A percentile compares a stretch with the other conserved stretches of the same genome.
These are phyloP conservation scores for Rhinocladiella mackenziei DNA, from an alignment of 2,329 filamentous ascomycete genomes.

Conservation along the genomic window DNA sequence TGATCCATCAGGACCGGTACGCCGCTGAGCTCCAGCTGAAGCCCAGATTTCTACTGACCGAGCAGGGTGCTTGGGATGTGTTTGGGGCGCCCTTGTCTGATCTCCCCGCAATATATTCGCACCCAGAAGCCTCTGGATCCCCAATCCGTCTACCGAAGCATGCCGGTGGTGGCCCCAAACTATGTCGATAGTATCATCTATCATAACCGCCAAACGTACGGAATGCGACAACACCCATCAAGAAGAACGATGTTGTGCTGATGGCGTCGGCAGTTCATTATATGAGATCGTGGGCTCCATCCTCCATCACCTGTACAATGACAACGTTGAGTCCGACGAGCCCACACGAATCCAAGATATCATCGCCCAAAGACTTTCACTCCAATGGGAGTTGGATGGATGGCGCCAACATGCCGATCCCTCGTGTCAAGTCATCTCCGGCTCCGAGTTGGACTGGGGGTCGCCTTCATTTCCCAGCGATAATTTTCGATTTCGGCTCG, in stretches of 20 bases:
- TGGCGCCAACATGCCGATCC: background rate
- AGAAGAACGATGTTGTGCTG: background rate
- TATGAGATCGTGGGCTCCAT: background rate
- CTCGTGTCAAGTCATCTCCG: background rate
- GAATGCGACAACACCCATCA: too few relatives aligned
- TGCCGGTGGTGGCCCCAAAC: background rate
- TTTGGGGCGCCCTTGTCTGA: conserved; percentile 1
- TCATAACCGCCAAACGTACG: background rate
- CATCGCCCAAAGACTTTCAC: background rate
- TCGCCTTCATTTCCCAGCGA: background rate
- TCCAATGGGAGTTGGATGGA: background rate
- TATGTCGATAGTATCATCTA: background rate
- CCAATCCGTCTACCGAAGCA: background rate
- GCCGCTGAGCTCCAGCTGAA: too few relatives aligned
- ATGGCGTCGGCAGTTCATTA: background rate
- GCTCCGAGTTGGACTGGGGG: background rate
- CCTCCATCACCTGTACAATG: background rate
- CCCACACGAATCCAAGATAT: background rate
- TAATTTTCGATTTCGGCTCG: background rate
- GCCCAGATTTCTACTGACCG: background rate
- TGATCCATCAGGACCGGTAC: conserved; percentile 1
- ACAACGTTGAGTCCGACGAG: background rate
- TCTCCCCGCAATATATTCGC: background rate
- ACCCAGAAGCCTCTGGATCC: background rate
- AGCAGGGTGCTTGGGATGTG: background rate